A percentile compares a stretch with the other conserved stretches of the same genome.
Conservation (phyloP, 2,329 filamentous ascomycete species). For the Colletotrichum sansevieriae region DNA sequence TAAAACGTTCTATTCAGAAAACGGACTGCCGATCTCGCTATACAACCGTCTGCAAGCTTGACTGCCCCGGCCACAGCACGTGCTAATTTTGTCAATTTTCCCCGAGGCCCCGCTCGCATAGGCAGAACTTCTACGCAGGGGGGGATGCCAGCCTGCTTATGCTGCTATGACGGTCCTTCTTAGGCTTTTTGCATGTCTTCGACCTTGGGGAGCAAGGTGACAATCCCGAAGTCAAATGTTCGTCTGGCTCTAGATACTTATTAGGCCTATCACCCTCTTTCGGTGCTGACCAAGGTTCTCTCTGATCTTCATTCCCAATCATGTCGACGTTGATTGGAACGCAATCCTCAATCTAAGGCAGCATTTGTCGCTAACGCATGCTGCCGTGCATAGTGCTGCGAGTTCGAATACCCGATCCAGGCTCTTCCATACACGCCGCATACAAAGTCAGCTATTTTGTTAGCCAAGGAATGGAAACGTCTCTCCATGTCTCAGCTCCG, state of each 20-base stretch:
- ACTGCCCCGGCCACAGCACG: neutral
- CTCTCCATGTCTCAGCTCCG: neutral
- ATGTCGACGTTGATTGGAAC: neutral
- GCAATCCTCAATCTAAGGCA: constrained; percentile 1
- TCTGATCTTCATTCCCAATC: neutral
- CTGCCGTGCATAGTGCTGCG: neutral
- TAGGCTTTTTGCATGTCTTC: neutral
- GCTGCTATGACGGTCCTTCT: neutral
- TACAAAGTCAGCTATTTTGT: neutral
- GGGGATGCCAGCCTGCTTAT: neutral
- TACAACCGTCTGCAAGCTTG: neutral
- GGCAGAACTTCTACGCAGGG: too few relatives aligned
- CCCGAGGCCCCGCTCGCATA: neutral
- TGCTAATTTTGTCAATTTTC: neutral
- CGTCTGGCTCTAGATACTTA: neutral
- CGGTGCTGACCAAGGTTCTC: too few relatives aligned
- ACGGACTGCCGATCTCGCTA: neutral
- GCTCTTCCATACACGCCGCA: neutral
- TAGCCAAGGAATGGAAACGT: neutral
- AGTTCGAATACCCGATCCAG: constrained; percentile 1
- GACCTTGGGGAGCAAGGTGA: constrained; percentile 4
- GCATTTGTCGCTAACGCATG: neutral
- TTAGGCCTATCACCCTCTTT: neutral
- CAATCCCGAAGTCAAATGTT: constrained; percentile 1
- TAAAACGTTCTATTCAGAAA: neutral